Base-by-base conservation (phyloP, 2,329 filamentous ascomycete species). In the Venturia asperata region DNA sequence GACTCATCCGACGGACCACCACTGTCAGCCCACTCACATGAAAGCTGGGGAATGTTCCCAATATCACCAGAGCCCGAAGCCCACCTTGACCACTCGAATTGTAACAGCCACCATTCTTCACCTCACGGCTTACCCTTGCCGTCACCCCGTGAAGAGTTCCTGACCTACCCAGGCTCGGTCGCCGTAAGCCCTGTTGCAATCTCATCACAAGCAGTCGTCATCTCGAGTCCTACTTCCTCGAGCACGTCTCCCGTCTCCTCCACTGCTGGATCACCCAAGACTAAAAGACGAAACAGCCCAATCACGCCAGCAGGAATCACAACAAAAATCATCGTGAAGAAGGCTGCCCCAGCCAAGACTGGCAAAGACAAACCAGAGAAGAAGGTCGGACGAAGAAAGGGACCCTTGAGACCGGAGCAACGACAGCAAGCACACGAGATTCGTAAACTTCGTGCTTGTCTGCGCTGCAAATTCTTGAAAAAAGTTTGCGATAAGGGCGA, bases 401-500 rank as follows among this genome's bases (percentile, higher is more conserved):
- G 93, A 43, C 93, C 93, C 66, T 85, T 97, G 70, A 83, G 92
- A 72, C 92, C 92, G 13, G 93, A 97, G 76, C 93, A 97, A 81
- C 86, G 93, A 70, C 95, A 96, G 79, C 93, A 97, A 77, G 93
- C 93, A 34, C 94, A 92, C 72, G 93, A 97, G 78, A 97, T 97
- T 74, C 87, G 93, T 76, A 97, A 97, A 78, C 82, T 97, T 71
- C 85, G 93, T 73, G 93, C 93, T 61, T 97, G 93, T 76, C 81
- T 97, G 71, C 88, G 93, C 69, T 97, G 93, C 85, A 97, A 97
- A 80, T 97, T 97, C 81, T 83, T 97, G 76, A 97, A 97, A 85
- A 97, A 97, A 85, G 97, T 93, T 61, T 97, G 93, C 74, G 93
- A 97, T 78, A 97, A 95, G 81, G 93, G 93, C 68, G 92, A 97